A percentile compares a stretch with the other conserved stretches of the same genome.
Evolutionary conservation across 768 basidiomycete species (phyloP).

Genomic region (Leucosporidium scottii): DNA sequence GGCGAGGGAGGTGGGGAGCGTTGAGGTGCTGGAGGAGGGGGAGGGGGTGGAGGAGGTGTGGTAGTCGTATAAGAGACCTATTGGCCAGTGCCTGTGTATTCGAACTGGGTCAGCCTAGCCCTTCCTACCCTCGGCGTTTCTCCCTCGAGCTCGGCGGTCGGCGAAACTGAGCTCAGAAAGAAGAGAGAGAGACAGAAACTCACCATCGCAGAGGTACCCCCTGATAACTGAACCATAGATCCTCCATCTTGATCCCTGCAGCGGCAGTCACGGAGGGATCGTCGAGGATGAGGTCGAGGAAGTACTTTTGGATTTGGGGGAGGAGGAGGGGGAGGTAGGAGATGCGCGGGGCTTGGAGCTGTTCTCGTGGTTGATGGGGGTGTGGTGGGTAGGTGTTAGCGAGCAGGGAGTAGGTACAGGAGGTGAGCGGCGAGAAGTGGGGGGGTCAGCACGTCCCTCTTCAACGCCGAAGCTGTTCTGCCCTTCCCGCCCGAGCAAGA

Average conservation of each 20-base stretch:
- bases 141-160: too few relatives aligned
- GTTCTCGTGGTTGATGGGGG: neutral
- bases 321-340: slow-evolving; percentile 87
- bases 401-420: too few relatives aligned
- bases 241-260: slow-evolving; percentile 69
- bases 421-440: too few relatives aligned
- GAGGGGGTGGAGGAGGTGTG: slow-evolving; percentile 52
- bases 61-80: slow-evolving; percentile 88
- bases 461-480: too few relatives aligned
- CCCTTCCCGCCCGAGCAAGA: neutral
- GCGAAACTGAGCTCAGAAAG: neutral
- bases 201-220: slow-evolving; percentile 81
- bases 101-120: neutral
- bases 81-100: slow-evolving; percentile 82
- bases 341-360: slow-evolving; percentile 69
- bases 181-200: slow-evolving; percentile 36
- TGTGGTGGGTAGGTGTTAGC: too few relatives aligned
- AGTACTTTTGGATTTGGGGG: slow-evolving; percentile 76
- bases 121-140: too few relatives aligned
- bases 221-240: slow-evolving; percentile 97
- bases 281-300: slow-evolving; percentile 88
- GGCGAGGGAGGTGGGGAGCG: neutral
- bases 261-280: slow-evolving; percentile 55
- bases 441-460: too few relatives aligned
- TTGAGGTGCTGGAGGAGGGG: slow-evolving; percentile 17